These are phyloP conservation scores for Phytopythium mirpurense DNA, from an alignment of 352 stramenopile genomes.

Conservation along the genomic window DNA sequence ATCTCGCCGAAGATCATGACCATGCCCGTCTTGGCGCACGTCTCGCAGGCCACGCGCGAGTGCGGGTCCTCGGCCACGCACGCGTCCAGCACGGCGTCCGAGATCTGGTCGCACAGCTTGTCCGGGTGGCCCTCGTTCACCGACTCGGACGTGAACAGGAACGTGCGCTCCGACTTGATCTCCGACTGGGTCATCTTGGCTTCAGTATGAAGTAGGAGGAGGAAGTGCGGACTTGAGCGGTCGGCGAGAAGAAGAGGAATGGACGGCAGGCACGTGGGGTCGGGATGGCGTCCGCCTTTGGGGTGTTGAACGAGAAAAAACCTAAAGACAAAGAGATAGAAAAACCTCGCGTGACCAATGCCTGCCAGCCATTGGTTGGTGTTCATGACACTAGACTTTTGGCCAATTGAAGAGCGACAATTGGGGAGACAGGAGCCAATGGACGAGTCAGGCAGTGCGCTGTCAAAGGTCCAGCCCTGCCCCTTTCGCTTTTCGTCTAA, in stretches of 20 bases:
- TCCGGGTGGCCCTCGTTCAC: conserved; percentile 99
- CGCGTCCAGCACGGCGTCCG: conserved; percentile 97
- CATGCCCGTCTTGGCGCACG: conserved; percentile 99
- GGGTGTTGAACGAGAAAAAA: conserved; percentile 5
- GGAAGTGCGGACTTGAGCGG: not conserved
- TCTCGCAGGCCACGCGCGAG: conserved; percentile 98
- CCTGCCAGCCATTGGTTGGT: conserved; percentile 6
- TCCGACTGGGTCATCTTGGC: conserved; percentile 48
- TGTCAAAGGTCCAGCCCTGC: conserved; percentile 4
- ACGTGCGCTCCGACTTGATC: conserved; percentile 64
- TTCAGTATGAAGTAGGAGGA: not conserved
- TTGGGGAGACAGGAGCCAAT: conserved; percentile 2
- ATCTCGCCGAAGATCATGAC: conserved; percentile 99
- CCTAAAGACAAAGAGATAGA: not conserved
- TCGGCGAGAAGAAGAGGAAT: conserved; percentile 11
- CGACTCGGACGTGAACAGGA: conserved; percentile 98
- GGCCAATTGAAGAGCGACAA: conserved; percentile 16
- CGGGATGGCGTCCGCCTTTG: not conserved
- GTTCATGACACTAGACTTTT: conserved; percentile 6
- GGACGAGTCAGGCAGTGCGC: not conserved
- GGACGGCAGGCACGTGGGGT: not conserved
- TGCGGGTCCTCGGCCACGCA: conserved; percentile 97
- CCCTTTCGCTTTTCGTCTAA: not conserved
- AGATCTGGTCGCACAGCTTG: conserved; percentile 99
- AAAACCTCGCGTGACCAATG: conserved; percentile 26